Conservation (phyloP, 1,139 yeast genomes). For the Debaryomyces singareniensis region DNA sequence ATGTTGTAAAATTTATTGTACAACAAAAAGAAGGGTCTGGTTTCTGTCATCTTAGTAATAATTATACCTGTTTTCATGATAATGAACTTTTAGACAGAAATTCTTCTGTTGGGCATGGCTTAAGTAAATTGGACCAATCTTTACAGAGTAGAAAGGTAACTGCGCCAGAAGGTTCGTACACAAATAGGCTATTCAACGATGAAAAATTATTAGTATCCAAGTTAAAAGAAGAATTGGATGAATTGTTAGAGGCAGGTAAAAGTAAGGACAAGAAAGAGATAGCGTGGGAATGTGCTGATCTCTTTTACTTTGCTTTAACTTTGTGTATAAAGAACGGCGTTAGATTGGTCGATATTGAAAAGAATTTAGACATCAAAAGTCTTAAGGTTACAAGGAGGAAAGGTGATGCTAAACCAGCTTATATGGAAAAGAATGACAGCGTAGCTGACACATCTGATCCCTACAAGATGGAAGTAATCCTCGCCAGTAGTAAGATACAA, state of each 20-base stretch:
- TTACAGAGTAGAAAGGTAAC: conserved; percentile 45
- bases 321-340: conserved; percentile 83
- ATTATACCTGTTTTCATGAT: conserved; percentile 65
- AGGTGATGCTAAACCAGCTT: conserved; percentile 92
- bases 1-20: conserved; percentile 80
- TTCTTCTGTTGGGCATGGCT: conserved; percentile 54
- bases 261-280: conserved; percentile 45
- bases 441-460: conserved; percentile 15
- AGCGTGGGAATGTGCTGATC: conserved; percentile 97
- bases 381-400: conserved; percentile 85
- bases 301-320: conserved; percentile 84
- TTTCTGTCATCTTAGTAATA: conserved; percentile 81
- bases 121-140: conserved; percentile 60
- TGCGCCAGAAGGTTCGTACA: conserved; percentile 91
- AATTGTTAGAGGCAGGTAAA: conserved; percentile 74
- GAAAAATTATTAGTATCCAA: conserved; percentile 72
- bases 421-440: conserved; percentile 22
- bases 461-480: conserved; percentile 59
- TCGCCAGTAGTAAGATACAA: conserved; percentile 33
- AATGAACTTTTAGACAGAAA: conserved; percentile 23
- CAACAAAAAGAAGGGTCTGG: conserved; percentile 73
- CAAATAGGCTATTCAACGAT: conserved; percentile 80
- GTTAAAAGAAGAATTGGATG: conserved; percentile 94
- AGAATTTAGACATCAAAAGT: conserved; percentile 76
- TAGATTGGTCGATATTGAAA: conserved; percentile 71